Percentiles rank a stretch among this genome's conserved stretches.
These are phyloP conservation scores for Nepenthes gracilis DNA, from an alignment of 148 eudicot species.

Conservation along the genomic window DNA sequence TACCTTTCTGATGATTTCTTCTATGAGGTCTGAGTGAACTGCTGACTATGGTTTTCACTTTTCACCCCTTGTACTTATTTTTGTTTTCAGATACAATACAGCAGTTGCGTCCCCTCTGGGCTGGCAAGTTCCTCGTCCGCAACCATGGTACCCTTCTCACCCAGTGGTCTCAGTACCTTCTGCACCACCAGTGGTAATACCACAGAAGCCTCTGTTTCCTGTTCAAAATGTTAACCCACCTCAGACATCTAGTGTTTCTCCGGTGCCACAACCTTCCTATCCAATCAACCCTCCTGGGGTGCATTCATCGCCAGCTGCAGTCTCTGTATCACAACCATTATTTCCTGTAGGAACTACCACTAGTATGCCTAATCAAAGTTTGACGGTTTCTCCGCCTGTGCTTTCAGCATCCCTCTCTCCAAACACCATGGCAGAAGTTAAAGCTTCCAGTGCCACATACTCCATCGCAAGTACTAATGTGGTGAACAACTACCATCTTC, in stretches of 20 bases:
- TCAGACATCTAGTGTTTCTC: constrained; percentile 30
- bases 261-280: constrained; percentile 46
- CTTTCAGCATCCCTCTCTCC: constrained; percentile 31
- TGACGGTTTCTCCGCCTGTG: constrained; percentile 32
- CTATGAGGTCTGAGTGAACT: neutral
- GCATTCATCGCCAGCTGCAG: constrained; percentile 45
- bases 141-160: constrained; percentile 67
- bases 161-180: constrained; percentile 56
- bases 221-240: constrained; percentile 56
- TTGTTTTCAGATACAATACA: constrained; percentile 61
- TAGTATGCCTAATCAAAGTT: constrained; percentile 36
- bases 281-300: constrained; percentile 55
- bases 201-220: constrained; percentile 87
- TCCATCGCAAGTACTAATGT: constrained; percentile 20
- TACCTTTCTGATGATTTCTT: neutral
- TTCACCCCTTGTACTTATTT: constrained; percentile 3
- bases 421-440: constrained; percentile 26
- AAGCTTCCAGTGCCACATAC: constrained; percentile 23
- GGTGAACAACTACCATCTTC: constrained; percentile 33
- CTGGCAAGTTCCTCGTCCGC: constrained; percentile 85
- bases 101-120: constrained; percentile 47
- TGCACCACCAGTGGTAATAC: constrained; percentile 38
- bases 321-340: constrained; percentile 80
- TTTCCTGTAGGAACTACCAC: constrained; percentile 76
- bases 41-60: neutral